Evolutionary conservation across 352 stramenopile species (phyloP).

Genomic region (Globisporangium recalcitrans): DNA sequence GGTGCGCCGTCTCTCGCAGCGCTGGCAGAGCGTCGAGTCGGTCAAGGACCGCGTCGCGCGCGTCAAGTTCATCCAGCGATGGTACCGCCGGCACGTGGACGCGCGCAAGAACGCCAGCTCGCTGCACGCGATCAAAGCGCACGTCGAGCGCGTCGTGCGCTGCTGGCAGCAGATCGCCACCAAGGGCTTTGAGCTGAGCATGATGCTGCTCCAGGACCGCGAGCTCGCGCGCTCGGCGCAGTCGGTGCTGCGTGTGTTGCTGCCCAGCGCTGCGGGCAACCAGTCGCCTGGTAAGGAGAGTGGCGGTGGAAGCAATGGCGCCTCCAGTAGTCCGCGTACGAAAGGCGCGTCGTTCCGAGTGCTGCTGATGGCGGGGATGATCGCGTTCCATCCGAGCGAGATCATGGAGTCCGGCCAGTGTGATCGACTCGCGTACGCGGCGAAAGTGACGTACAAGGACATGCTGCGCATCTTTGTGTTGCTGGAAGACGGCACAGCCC

Average conservation of each 20-base stretch:
- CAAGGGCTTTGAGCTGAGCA: constrained; percentile 52
- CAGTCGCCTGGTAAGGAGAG: constrained; percentile 11
- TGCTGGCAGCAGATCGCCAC: constrained; percentile 39
- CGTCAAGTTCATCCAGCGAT: constrained; percentile 73
- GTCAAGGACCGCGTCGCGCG: constrained; percentile 56
- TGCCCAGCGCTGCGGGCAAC: constrained; percentile 19
- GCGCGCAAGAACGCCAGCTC: constrained; percentile 33
- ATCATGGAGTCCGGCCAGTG: constrained; percentile 55
- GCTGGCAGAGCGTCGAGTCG: constrained; percentile 67
- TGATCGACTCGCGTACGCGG: constrained; percentile 38
- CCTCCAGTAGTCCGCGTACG: constrained; percentile 24
- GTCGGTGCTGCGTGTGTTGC: constrained; percentile 47
- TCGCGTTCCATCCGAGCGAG: constrained; percentile 53
- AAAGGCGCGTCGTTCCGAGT: constrained; percentile 47
- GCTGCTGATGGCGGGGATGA: constrained; percentile 69
- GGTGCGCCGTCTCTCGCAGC: constrained; percentile 40
- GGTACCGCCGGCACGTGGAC: constrained; percentile 51
- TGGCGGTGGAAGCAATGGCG: constrained; percentile 1
- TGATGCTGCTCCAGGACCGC: constrained; percentile 56
- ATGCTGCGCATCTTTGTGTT: constrained; percentile 33
- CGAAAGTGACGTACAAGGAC: constrained; percentile 30
- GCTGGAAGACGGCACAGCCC: constrained; percentile 27
- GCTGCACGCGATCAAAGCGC: constrained; percentile 27
- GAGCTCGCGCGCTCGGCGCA: constrained; percentile 46
- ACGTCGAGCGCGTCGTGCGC: constrained; percentile 34